A percentile compares a stretch with the other conserved stretches of the same genome.
Evolutionary conservation across 371 early-diverging fungal genomes (phyloP).

Genomic region (Catenaria anguillulae): DNA sequence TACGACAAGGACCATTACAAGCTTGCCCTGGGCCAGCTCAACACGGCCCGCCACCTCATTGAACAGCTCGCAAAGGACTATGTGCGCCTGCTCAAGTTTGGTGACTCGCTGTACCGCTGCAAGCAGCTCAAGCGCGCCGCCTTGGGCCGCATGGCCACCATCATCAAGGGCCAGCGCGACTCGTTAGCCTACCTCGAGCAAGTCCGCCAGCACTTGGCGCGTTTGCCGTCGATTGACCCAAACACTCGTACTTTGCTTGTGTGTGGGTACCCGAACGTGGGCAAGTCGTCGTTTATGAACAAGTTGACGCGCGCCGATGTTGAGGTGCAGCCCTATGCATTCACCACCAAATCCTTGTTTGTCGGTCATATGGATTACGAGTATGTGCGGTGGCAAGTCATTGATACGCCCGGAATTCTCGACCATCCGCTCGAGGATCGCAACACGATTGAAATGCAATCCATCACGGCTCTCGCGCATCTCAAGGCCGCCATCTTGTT

Average conservation of each 20-base stretch:
- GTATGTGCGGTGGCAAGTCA: conserved; percentile 99
- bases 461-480: conserved; percentile 99
- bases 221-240: conserved; percentile 97
- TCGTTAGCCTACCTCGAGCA: conserved; percentile 97
- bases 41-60: conserved; percentile 91
- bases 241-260: conserved; percentile 96
- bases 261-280: conserved; percentile 99
- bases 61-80: conserved; percentile 96
- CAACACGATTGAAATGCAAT: conserved; percentile 99
- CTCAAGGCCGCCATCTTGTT: conserved; percentile 93
- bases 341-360: conserved; percentile 99
- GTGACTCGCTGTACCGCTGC: conserved; percentile 98
- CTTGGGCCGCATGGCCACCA: conserved; percentile 97
- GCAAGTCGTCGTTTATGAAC: conserved; percentile 99
- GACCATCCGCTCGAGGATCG: conserved; percentile 99
- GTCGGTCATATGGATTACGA: conserved; percentile 99
- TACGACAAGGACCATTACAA: conserved; percentile 99
- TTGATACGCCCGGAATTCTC: conserved; percentile 99
- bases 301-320: conserved; percentile 98
- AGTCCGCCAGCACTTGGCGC: conserved; percentile 97
- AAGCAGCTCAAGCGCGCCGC: conserved; percentile 99
- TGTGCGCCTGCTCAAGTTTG: conserved; percentile 96
- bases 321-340: conserved; percentile 99
- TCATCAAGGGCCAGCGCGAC: conserved; percentile 98
- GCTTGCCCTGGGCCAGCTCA: conserved; percentile 97